Evolutionary conservation across 306 rosid species (phyloP).

Genomic region (Medicago arabica): DNA sequence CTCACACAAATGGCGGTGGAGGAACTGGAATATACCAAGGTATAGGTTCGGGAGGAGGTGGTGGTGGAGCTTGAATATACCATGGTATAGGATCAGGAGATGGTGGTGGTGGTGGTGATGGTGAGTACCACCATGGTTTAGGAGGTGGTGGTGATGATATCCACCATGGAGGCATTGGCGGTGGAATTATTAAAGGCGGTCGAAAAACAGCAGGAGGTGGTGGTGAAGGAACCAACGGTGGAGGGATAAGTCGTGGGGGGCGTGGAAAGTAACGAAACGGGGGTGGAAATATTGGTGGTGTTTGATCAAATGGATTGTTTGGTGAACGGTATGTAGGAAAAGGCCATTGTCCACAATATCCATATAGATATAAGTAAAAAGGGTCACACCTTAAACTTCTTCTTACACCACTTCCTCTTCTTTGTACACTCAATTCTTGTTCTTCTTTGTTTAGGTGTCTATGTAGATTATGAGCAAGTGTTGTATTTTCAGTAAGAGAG

Average conservation of each 20-base stretch:
- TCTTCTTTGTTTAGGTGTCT: conserved; percentile 34
- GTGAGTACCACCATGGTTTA: background rate
- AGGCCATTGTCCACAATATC: conserved; percentile 69
- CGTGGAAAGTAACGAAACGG: background rate
- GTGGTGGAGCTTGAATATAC: conserved; percentile 3
- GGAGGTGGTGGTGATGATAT: conserved; percentile 4
- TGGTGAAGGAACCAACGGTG: conserved; percentile 47
- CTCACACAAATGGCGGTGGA: conserved; percentile 36
- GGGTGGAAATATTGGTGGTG: conserved; percentile 18
- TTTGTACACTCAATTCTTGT: background rate
- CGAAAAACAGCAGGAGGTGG: background rate
- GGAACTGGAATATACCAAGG: conserved; percentile 21
- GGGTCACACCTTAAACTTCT: conserved; percentile 60
- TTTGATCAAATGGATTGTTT: conserved; percentile 63
- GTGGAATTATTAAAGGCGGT: conserved; percentile 30
- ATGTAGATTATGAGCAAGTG: conserved; percentile 27
- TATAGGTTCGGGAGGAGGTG: conserved; percentile 2
- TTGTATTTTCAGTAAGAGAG: conserved; percentile 46
- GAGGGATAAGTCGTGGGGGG: conserved; percentile 37
- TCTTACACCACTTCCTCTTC: conserved; percentile 28
- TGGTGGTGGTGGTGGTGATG: conserved; percentile 45
- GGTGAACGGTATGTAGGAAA: conserved; percentile 69
- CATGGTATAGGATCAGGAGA: background rate
- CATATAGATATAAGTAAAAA: conserved; percentile 60
- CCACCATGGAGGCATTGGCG: conserved; percentile 45